Base-by-base conservation (phyloP, 805 yeast species). In the Zygoascus biomembranicola region DNA sequence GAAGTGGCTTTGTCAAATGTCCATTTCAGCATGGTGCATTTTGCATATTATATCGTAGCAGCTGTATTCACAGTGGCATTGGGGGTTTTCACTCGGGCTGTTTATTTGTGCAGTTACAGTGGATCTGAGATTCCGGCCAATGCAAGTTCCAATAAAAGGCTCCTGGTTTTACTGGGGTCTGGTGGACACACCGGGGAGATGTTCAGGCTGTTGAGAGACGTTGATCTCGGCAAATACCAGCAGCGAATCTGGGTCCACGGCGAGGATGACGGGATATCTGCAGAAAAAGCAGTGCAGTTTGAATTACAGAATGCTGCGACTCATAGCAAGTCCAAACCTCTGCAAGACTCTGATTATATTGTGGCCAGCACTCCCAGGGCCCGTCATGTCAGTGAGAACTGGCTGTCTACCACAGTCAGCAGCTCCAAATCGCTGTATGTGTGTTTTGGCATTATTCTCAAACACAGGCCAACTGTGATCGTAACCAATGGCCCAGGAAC, bases 111-210 rank as follows among this genome's bases (percentile, higher is more conserved):
- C 39, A n/a, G 13, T 4, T n/a, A 35, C 39, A 35, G 8, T 35
- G 39, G 39, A 4, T 6, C 28, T 23, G 28, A 4, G 28, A 4
- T 6, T 6, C 39, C 39, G 16, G 39, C 39, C 16, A n/a, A 13
- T 4, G 8, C 23, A 2, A 16, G 5, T 42, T 5, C 26, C 20
- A 11, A 11, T n/a, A 42, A 42, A 19, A 42, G 10, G 26, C 44
- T 80, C 23, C 76, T 86, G 77, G 72, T 86, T 0, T 74, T 89
- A n/a, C 69, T 92, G 10, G 98, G 98, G 0, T 89, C 97, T 0
- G 99, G 99, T 1, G 98, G 97, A 2, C 98, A 90, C 63, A 90
- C 97, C 0, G 97, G 97, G 1, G 97, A 92, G 67, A 88, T 92
- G 95, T 66, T 90, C n/a, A 72, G 90, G 26, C 72, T 92, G 16